Percentiles rank a stretch among this genome's conserved stretches.
These are phyloP conservation scores for Omphalea diandra DNA, from an alignment of 441 rosid species.

Conservation along the genomic window DNA sequence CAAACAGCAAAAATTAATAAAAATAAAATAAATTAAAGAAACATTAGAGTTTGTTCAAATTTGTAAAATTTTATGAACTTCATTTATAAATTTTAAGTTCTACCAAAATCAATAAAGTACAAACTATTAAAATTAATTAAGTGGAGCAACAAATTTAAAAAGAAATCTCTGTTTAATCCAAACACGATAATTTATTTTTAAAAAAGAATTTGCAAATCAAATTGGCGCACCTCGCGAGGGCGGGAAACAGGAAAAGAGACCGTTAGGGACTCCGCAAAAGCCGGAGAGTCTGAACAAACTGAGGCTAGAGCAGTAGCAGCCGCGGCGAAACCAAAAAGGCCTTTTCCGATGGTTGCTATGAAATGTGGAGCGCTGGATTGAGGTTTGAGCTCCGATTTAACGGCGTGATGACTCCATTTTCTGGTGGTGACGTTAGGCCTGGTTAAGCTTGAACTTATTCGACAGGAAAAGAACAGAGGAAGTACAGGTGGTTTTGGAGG, in stretches of 20 bases:
- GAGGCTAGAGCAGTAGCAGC: conserved; percentile 52
- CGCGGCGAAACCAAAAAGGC: conserved; percentile 53
- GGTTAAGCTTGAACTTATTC: conserved; percentile 22
- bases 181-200: no score
- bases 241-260: conserved; percentile 75
- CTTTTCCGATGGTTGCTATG: conserved; percentile 38
- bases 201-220: no score
- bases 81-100: no score
- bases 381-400: conserved; percentile 21
- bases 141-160: no score
- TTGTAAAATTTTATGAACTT: no score
- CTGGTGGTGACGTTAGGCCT: conserved; percentile 18
- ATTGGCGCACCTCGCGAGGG: conserved; percentile 49
- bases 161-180: no score
- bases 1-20: not conserved
- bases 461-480: conserved; percentile 20
- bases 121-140: no score
- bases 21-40: no score
- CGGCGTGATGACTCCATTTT: conserved; percentile 27
- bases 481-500: conserved; percentile 28
- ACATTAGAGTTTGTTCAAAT: no score
- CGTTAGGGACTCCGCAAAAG: conserved; percentile 61
- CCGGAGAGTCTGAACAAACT: conserved; percentile 52
- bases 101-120: no score
- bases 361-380: conserved; percentile 19